Evolutionary conservation across 2,329 filamentous ascomycete genomes (phyloP).

Genomic region (Penicillium sclerotiorum): DNA sequence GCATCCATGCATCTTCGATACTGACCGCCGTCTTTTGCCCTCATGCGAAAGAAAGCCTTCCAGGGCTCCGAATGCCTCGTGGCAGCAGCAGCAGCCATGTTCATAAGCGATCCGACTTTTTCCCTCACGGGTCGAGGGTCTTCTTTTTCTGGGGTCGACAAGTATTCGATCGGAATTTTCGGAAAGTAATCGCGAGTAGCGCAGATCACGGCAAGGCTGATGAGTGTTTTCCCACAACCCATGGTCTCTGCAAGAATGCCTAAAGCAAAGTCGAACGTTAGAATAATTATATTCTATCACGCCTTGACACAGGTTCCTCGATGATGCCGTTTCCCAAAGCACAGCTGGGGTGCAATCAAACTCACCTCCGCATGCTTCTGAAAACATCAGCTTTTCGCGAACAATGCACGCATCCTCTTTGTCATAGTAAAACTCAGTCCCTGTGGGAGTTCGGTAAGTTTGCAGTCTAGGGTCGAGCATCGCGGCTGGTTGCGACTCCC

Average conservation of each 20-base stretch:
- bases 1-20: slow-evolving; percentile 58
- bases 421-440: slow-evolving; percentile 70
- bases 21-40: slow-evolving; percentile 52
- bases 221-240: slow-evolving; percentile 79
- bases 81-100: slow-evolving; percentile 74
- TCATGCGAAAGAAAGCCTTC: slow-evolving; percentile 63
- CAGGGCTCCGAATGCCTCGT: slow-evolving; percentile 71
- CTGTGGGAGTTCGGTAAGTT: slow-evolving; percentile 61
- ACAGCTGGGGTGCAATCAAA: too few relatives aligned
- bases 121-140: slow-evolving; percentile 43
- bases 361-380: slow-evolving; percentile 71
- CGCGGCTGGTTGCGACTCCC: slow-evolving; percentile 67
- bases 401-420: slow-evolving; percentile 64
- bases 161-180: slow-evolving; percentile 64
- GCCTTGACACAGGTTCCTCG: too few relatives aligned
- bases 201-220: slow-evolving; percentile 75
- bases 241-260: slow-evolving; percentile 52
- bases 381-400: slow-evolving; percentile 70
- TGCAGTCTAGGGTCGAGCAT: slow-evolving; percentile 75
- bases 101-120: slow-evolving; percentile 64
- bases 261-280: slow-evolving; percentile 8
- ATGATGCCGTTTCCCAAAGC: too few relatives aligned
- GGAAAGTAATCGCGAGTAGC: slow-evolving; percentile 73
- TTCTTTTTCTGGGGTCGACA: slow-evolving; percentile 34
- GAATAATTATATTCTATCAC: neutral